Evolutionary conservation across 345 rosid species (phyloP).

Genomic region (Xanthoceras sorbifolium): DNA sequence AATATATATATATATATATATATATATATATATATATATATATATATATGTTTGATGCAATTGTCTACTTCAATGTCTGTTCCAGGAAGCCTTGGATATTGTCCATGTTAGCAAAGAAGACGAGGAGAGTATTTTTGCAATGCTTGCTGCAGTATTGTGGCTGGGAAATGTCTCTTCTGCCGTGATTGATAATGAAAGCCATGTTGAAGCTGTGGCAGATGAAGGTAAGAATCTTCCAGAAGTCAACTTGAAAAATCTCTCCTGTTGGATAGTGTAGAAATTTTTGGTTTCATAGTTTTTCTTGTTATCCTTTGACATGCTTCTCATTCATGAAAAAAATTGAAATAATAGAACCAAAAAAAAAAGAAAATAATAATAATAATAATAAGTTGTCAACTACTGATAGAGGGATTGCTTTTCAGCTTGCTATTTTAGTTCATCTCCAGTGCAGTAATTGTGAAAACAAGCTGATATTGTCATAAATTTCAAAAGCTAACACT

Average conservation of each 20-base stretch:
- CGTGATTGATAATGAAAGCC: slow-evolving; percentile 86
- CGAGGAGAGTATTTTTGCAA: slow-evolving; percentile 91
- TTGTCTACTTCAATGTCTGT: slow-evolving; percentile 20
- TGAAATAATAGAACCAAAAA: not conserved
- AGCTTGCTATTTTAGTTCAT: no score
- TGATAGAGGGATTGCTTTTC: not conserved
- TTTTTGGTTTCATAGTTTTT: not conserved
- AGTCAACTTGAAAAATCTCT: slow-evolving; percentile 6
- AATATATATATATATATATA: not conserved
- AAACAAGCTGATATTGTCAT: slow-evolving; percentile 38
- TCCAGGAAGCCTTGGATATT: slow-evolving; percentile 91
- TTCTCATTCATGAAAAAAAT: not conserved
- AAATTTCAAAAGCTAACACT: slow-evolving; percentile 82
- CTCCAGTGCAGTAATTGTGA: not conserved
- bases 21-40: no score
- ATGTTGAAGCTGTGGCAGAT: slow-evolving; percentile 77
- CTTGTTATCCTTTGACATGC: not conserved
- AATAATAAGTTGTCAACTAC: no score
- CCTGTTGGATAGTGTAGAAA: not conserved
- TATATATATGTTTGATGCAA: slow-evolving; percentile 8
- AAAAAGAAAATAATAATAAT: no score
- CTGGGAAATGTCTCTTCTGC: slow-evolving; percentile 84
- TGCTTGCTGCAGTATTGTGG: slow-evolving; percentile 99
- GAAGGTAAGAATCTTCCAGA: slow-evolving; percentile 63
- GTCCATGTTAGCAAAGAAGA: slow-evolving; percentile 96